Evolutionary conservation across 2,329 filamentous ascomycete genomes (phyloP).

Genomic region (Cercospora sesami): DNA sequence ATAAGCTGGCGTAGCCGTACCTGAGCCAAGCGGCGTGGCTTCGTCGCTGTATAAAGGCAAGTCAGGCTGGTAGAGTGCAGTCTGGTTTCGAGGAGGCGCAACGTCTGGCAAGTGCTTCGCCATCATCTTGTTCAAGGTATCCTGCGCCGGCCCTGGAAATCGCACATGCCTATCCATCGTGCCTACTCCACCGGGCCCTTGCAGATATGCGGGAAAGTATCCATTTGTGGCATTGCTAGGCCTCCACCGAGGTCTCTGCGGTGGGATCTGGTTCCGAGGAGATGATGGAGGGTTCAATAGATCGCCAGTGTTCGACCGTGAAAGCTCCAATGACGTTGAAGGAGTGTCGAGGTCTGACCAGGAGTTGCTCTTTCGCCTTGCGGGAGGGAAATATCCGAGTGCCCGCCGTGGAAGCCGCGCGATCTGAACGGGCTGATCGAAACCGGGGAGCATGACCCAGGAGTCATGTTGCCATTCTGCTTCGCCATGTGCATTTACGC

Average conservation of each 20-base stretch:
- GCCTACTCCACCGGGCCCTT: slow-evolving; percentile 84
- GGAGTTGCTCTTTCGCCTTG: slow-evolving; percentile 80
- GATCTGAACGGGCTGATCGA: slow-evolving; percentile 74
- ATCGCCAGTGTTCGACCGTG: slow-evolving; percentile 46
- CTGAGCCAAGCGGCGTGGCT: slow-evolving; percentile 30
- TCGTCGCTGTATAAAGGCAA: slow-evolving; percentile 55
- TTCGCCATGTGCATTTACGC: slow-evolving; percentile 56
- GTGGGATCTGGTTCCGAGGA: slow-evolving; percentile 39
- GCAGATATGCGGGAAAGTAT: slow-evolving; percentile 58
- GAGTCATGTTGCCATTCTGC: slow-evolving; percentile 80
- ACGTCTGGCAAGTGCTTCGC: slow-evolving; percentile 79
- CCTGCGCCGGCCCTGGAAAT: slow-evolving; percentile 77
- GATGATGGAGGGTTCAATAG: slow-evolving; percentile 34
- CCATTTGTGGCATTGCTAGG: slow-evolving; percentile 43
- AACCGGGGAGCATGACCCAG: slow-evolving; percentile 79
- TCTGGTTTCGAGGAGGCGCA: slow-evolving; percentile 61
- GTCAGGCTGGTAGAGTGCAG: slow-evolving; percentile 57
- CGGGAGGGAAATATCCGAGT: slow-evolving; percentile 87
- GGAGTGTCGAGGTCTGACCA: slow-evolving; percentile 64
- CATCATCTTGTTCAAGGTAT: slow-evolving; percentile 80
- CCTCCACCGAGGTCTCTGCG: slow-evolving; percentile 43
- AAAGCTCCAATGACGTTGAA: slow-evolving; percentile 63
- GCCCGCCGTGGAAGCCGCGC: slow-evolving; percentile 76
- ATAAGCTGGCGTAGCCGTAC: slow-evolving; percentile 33
- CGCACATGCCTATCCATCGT: slow-evolving; percentile 71